Evolutionary conservation across 1,139 yeast genomes (phyloP).

Genomic region (Geotrichum bryndzae): DNA sequence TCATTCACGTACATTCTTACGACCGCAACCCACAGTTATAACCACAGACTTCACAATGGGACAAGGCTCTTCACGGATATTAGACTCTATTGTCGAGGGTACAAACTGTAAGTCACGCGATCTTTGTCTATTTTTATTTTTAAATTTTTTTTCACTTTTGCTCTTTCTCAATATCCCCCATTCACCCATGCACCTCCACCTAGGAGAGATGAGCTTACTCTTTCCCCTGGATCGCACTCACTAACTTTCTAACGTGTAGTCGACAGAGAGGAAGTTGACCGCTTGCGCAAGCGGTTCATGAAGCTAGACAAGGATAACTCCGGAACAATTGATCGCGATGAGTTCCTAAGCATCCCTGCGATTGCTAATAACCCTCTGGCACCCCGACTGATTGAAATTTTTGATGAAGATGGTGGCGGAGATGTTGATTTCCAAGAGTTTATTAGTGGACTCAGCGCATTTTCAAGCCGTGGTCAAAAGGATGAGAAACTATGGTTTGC

Average conservation of each 20-base stretch:
- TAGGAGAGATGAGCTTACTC: background rate
- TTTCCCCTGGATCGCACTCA: background rate
- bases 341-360: constrained; percentile 89
- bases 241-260: constrained; percentile 36
- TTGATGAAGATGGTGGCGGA: constrained; percentile 91
- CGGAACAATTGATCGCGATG: constrained; percentile 86
- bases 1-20: background rate
- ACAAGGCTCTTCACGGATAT: constrained; percentile 56
- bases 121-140: background rate
- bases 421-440: constrained; percentile 94
- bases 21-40: background rate
- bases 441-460: constrained; percentile 81
- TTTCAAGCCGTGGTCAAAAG: constrained; percentile 79
- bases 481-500: constrained; percentile 85
- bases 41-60: constrained; percentile 48
- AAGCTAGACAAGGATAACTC: constrained; percentile 89
- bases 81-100: constrained; percentile 66
- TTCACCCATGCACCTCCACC: background rate
- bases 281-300: constrained; percentile 88
- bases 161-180: background rate
- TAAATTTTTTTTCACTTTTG: background rate
- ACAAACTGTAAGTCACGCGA: constrained; percentile 50
- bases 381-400: constrained; percentile 81
- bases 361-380: constrained; percentile 88
- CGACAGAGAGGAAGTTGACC: constrained; percentile 83